phyloP scores from a whole-genome alignment of 108 stramenopile species.

The Nitzschia sp. region DNA sequence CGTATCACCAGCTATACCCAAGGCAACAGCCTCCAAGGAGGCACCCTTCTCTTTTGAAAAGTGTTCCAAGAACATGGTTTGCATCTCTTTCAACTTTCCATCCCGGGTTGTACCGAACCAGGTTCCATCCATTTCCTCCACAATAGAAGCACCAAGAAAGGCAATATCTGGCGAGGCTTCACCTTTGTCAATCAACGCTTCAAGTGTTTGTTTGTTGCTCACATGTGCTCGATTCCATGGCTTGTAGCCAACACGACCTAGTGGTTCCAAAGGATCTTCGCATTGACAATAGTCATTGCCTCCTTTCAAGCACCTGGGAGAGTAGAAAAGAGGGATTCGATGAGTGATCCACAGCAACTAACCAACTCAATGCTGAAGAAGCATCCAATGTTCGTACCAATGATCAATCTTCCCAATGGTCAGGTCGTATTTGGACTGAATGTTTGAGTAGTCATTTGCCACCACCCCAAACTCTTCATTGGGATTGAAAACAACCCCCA shows the following conservation, averaged over 20 bases:
- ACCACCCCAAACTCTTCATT: conserved; percentile 52
- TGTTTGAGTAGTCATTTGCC: conserved; percentile 48
- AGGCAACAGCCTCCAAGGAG: conserved; percentile 32
- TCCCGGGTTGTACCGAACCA: conserved; percentile 62
- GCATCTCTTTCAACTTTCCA: conserved; percentile 12
- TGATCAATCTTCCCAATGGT: conserved; percentile 64
- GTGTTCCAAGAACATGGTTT: conserved; percentile 27
- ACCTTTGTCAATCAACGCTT: conserved; percentile 12
- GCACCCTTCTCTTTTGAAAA: conserved; percentile 25
- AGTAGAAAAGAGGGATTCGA: not conserved
- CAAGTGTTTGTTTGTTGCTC: conserved; percentile 38
- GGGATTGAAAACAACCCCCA: conserved; percentile 47
- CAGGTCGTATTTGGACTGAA: conserved; percentile 63
- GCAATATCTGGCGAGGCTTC: conserved; percentile 55
- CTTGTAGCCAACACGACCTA: conserved; percentile 44
- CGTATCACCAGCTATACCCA: conserved; percentile 76
- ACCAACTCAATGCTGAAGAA: too few species aligned
- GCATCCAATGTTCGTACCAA: conserved; percentile 56
- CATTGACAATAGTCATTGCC: conserved; percentile 71
- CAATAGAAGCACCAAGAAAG: conserved; percentile 74
- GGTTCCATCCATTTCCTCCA: conserved; percentile 81
- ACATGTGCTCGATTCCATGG: conserved; percentile 60
- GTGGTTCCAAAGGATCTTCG: conserved; percentile 70
- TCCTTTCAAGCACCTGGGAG: conserved; percentile 31
- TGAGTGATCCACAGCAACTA: not conserved